Evolutionary conservation across 257 asterid genomes (phyloP).

Genomic region (Salvia miltiorrhiza): DNA sequence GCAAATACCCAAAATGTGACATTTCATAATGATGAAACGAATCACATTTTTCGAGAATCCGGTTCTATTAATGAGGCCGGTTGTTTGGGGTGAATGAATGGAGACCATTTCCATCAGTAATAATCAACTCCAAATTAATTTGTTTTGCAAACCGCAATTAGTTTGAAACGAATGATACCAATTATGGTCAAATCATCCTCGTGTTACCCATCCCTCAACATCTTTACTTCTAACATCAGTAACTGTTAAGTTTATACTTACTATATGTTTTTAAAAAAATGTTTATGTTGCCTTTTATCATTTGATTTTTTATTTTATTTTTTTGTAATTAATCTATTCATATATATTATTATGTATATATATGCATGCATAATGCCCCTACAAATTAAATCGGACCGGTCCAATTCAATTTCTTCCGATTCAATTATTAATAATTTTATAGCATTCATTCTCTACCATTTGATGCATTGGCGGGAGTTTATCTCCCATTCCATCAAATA

Average conservation of each 20-base stretch:
- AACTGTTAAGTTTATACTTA: background rate
- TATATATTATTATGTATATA: no score
- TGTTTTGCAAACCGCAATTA: conserved; percentile 1
- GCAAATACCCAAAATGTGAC: background rate
- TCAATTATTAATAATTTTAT: no score
- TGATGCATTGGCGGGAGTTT: no score
- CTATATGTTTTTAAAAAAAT: no score
- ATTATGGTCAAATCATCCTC: conserved; percentile 31
- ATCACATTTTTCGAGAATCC: conserved; percentile 32
- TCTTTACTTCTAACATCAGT: background rate
- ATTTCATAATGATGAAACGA: conserved; percentile 12
- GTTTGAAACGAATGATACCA: conserved; percentile 13
- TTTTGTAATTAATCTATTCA: no score
- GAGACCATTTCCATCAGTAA: conserved; percentile 6
- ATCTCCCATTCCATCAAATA: no score
- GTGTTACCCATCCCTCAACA: conserved; percentile 25
- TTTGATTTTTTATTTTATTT: no score
- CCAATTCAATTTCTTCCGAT: no score
- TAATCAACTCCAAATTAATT: background rate
- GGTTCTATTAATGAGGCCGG: conserved; percentile 48
- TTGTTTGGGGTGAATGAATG: conserved; percentile 22
- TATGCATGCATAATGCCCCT: no score
- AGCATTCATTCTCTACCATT: no score
- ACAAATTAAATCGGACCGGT: no score
- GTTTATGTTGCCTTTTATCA: no score